Percentiles rank a stretch among this genome's conserved stretches.
Evolutionary conservation across 2,329 filamentous ascomycete species (phyloP).

Genomic region (Thyridium curvatum): DNA sequence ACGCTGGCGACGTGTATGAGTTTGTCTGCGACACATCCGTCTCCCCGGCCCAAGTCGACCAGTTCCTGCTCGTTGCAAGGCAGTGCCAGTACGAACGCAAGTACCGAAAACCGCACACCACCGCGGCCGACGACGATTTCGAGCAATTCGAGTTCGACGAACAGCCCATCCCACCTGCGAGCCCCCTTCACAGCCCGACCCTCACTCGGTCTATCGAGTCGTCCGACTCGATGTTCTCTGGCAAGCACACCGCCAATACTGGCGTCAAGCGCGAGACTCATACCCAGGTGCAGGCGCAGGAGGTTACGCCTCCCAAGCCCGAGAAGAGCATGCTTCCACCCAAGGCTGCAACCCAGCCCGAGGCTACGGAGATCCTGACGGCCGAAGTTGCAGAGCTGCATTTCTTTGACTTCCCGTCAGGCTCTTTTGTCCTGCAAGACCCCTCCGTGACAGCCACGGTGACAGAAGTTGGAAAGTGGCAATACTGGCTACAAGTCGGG

Average conservation of each 20-base stretch:
- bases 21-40: conserved; percentile 85
- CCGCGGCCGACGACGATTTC: conserved; percentile 76
- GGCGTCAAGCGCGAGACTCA: conserved; percentile 31
- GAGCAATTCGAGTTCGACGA: conserved; percentile 74
- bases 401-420: conserved; percentile 83
- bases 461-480: conserved; percentile 81
- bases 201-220: conserved; percentile 50
- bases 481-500: conserved; percentile 89
- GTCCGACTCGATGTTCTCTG: conserved; percentile 48
- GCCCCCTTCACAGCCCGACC: conserved; percentile 53
- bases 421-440: conserved; percentile 80
- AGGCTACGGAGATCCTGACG: conserved; percentile 65
- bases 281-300: too few relatives aligned
- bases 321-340: conserved; percentile 24
- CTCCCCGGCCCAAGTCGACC: conserved; percentile 62
- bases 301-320: conserved; percentile 19
- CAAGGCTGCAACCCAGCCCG: conserved; percentile 60
- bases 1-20: conserved; percentile 92
- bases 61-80: conserved; percentile 76
- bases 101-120: conserved; percentile 72
- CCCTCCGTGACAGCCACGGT: conserved; percentile 70
- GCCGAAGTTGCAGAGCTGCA: conserved; percentile 80
- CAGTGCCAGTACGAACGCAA: conserved; percentile 98
- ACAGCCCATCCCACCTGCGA: conserved; percentile 58
- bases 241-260: conserved; percentile 39